Percentiles rank a stretch among this genome's conserved stretches.
Conservation (phyloP, 116 monocot genomes). For the Trichopus zeylanicus region DNA sequence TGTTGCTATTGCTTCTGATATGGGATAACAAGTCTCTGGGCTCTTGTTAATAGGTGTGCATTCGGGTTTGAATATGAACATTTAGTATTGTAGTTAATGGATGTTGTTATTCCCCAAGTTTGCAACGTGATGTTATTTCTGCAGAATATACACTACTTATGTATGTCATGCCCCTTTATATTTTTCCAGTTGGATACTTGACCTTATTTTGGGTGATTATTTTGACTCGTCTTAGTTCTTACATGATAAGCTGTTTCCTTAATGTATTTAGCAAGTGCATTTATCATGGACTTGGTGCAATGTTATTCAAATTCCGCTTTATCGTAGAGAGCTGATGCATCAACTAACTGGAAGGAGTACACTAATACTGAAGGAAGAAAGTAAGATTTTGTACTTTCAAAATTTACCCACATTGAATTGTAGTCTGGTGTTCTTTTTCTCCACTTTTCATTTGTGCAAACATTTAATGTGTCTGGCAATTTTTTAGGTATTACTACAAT, state of each 20-base stretch:
- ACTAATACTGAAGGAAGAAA: constrained; percentile 77
- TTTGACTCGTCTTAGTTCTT: not conserved
- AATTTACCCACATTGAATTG: not conserved
- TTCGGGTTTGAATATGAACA: no score
- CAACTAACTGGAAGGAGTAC: constrained; percentile 95
- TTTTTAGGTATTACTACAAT: constrained; percentile 91
- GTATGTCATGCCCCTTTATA: no score
- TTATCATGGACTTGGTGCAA: not conserved
- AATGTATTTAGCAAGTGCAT: not conserved
- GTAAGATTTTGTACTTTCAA: constrained; percentile 26
- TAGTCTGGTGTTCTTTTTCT: not conserved
- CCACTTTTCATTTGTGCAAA: not conserved
- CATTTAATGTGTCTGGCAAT: not conserved
- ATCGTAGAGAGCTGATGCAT: constrained; percentile 89
- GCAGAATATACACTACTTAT: no score
- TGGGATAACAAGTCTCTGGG: no score
- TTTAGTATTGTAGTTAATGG: no score
- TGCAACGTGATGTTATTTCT: no score
- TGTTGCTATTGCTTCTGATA: no score
- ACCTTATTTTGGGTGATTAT: not conserved
- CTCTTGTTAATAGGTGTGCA: not conserved
- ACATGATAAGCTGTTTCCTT: not conserved
- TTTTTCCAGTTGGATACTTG: no score
- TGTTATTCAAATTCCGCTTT: not conserved
- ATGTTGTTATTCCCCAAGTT: no score